Evolutionary conservation across 257 asterid genomes (phyloP), one percentile per base, ranked within the genome.

Genomic region (Leptodermis oblonga): DNA sequence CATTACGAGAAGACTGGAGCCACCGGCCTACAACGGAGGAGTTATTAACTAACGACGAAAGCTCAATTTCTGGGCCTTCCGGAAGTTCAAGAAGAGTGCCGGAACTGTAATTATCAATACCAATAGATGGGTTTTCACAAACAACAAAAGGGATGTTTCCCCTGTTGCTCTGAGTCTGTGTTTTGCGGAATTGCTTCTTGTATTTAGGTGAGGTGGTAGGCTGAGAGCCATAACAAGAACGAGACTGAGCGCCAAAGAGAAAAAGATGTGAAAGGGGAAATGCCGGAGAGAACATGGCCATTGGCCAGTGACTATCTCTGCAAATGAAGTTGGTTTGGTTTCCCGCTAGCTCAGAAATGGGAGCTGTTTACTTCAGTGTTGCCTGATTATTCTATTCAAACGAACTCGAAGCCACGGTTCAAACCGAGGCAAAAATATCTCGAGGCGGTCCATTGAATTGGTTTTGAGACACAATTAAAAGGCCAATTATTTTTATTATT

Each of bases 1-100:
- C 55, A 72, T 60, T 63, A 63, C 77, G 68, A 79, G 87, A 84
- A 70, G 88, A 79, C 70, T 84, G 98, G 69, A 90, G 77, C 86
- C 84, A 85, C 31, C 60, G 45, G 58, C 87, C 88, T 34, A 83
- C 55, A 10, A 76, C 52, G 58, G 36, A 61, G 66, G 88, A 74
- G 75, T 76, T 20, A 71, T 51, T 72, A 55, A 31, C 64, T 56
- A 31, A 64, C 8, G 74, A 73, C 65, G 68, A 55, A 65, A 41
- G 37, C 37, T 72, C 69, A 6, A 37, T 33, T 48, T 62, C 78
- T 48, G 23, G 48, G 63, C 36, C 51, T 33, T 52, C 58, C 15
- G 53, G 70, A 22, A 48, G 58, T 31, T n/a, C 17, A 25, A 20
- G 25, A 20, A 73, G 28, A 25, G 70, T 55, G 1, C 53, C 51